These are phyloP conservation scores for Bryum argenteum DNA, from an alignment of 225 moss, liverwort and hornwort species.

Conservation along the genomic window DNA sequence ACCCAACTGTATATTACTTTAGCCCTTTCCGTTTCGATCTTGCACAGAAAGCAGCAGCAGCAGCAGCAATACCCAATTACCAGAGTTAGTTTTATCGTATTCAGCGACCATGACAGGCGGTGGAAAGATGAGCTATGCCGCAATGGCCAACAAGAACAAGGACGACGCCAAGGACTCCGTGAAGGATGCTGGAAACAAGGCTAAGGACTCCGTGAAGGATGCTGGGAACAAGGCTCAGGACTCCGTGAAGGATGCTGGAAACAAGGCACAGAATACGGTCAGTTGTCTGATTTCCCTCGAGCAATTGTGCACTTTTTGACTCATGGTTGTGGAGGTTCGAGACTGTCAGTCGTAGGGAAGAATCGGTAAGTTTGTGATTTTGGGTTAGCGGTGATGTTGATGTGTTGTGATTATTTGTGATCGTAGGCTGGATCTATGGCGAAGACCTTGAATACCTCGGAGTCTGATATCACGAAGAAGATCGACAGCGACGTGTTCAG, in stretches of 20 bases:
- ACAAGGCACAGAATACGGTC: conserved; percentile 32
- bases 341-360: too few species aligned
- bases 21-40: background rate
- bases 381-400: background rate
- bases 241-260: conserved; percentile 7
- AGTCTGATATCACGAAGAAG: conserved; percentile 34
- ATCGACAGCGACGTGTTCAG: conserved; percentile 29
- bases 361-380: background rate
- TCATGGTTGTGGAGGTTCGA: too few species aligned
- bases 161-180: background rate
- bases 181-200: conserved; percentile 27
- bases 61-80: too few species aligned
- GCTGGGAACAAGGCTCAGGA: conserved; percentile 30
- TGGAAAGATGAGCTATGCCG: conserved; percentile 28
- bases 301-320: conserved; percentile 3
- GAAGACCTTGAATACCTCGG: conserved; percentile 8
- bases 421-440: background rate
- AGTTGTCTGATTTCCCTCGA: conserved; percentile 23
- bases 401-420: background rate
- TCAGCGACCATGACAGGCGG: conserved; percentile 26
- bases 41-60: too few species aligned
- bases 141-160: conserved; percentile 14
- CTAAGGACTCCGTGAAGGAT: conserved; percentile 17
- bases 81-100: too few species aligned
- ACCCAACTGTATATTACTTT: background rate